Percentiles rank a stretch among this genome's conserved stretches.
Conservation (phyloP, 2,329 filamentous ascomycete genomes). For the Cladophialophora chaetospira region DNA sequence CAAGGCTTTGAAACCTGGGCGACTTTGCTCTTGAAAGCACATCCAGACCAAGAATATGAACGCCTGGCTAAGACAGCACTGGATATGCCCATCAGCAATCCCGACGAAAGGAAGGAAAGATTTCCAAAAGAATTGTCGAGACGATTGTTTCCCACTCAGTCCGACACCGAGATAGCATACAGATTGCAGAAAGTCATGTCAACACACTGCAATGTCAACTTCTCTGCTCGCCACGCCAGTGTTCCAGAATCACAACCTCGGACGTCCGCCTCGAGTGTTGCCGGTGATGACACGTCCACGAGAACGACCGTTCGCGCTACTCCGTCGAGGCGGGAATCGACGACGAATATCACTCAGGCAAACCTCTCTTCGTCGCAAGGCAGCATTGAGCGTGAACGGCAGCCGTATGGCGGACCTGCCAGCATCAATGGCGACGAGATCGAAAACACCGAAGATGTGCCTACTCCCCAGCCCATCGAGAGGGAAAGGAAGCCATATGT, state of each 20-base stretch:
- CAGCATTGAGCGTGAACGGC: constrained; percentile 39
- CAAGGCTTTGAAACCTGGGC: constrained; percentile 72
- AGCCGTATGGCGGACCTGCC: constrained; percentile 16
- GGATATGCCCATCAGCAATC: constrained; percentile 69
- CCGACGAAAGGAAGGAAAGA: constrained; percentile 67
- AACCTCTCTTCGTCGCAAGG: constrained; percentile 35
- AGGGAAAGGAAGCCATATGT: constrained; percentile 67
- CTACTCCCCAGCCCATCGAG: constrained; percentile 58
- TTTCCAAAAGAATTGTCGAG: constrained; percentile 79
- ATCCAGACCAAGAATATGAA: constrained; percentile 73
- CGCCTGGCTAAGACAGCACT: constrained; percentile 69
- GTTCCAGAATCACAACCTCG: constrained; percentile 37
- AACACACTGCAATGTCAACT: constrained; percentile 52
- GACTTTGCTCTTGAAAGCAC: constrained; percentile 70
- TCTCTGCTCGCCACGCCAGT: constrained; percentile 41
- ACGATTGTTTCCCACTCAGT: constrained; percentile 65
- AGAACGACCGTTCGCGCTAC: constrained; percentile 33
- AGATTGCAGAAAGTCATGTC: constrained; percentile 63
- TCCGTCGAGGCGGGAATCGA: constrained; percentile 12
- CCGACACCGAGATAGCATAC: constrained; percentile 61
- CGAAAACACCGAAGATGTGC: constrained; percentile 43
- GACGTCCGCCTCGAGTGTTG: constrained; percentile 23
- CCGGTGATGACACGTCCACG: constrained; percentile 25
- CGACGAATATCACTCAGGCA: neutral
- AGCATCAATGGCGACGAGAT: constrained; percentile 35